These are phyloP conservation scores for Diplogelasinospora grovesii DNA, from an alignment of 495 filamentous ascomycete genomes.

Conservation along the genomic window DNA sequence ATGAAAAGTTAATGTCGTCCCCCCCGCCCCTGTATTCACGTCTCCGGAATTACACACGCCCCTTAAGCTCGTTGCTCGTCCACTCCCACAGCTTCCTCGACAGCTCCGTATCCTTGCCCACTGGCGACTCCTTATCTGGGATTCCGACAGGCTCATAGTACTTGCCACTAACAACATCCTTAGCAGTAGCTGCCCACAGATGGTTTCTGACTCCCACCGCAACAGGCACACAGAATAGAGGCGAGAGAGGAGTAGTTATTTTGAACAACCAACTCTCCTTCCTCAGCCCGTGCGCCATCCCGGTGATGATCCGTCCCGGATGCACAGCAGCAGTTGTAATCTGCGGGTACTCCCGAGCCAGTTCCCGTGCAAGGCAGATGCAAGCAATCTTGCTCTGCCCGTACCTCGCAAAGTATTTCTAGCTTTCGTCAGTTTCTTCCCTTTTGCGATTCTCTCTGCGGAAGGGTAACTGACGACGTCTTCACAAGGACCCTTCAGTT, in stretches of 20 bases:
- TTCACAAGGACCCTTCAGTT: conserved; percentile 26
- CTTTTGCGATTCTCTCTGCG: too few relatives aligned
- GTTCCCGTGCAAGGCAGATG: conserved; percentile 54
- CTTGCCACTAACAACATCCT: conserved; percentile 33
- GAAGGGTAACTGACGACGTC: neutral
- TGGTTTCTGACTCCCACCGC: conserved; percentile 50
- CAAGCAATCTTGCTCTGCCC: conserved; percentile 64
- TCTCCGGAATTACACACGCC: too few relatives aligned
- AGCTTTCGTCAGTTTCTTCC: neutral
- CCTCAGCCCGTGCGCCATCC: conserved; percentile 24
- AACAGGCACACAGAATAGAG: conserved; percentile 6
- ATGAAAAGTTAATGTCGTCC: too few relatives aligned
- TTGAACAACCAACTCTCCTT: neutral
- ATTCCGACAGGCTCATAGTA: conserved; percentile 30
- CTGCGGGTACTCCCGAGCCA: conserved; percentile 54
- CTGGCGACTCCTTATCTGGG: conserved; percentile 13
- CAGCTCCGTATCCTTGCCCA: conserved; percentile 41
- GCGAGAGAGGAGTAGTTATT: neutral
- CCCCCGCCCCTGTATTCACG: too few relatives aligned
- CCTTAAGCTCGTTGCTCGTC: conserved; percentile 41
- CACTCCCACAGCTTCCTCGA: conserved; percentile 54
- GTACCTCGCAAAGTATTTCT: conserved; percentile 38
- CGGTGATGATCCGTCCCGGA: conserved; percentile 58
- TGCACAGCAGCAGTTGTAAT: conserved; percentile 47
- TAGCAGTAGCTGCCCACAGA: conserved; percentile 51